A percentile compares a stretch with the other conserved stretches of the same genome.
These are phyloP conservation scores for Malus fusca DNA, from an alignment of 306 rosid genomes.

Conservation along the genomic window DNA sequence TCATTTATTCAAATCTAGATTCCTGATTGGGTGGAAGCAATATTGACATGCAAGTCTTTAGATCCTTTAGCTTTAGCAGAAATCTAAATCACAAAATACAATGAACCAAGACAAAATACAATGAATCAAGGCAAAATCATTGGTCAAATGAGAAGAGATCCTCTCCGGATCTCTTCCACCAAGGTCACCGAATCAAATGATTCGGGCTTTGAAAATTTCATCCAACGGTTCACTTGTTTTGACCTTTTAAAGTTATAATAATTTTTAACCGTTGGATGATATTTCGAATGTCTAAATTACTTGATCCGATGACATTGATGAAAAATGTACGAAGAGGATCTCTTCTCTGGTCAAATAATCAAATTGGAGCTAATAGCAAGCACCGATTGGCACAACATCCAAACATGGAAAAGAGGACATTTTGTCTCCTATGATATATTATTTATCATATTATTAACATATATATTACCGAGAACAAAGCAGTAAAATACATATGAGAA, in stretches of 20 bases:
- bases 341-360: neutral
- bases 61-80: no score
- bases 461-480: neutral
- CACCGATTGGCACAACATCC: conserved; percentile 4
- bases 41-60: neutral
- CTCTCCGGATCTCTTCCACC: no score
- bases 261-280: no score
- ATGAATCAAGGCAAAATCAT: no score
- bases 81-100: neutral
- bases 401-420: neutral
- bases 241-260: no score
- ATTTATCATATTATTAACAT: conserved; percentile 2
- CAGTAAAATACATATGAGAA: no score
- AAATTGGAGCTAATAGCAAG: neutral
- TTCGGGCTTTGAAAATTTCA: rapidly evolving
- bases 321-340: no score
- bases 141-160: no score
- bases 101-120: neutral
- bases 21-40: neutral
- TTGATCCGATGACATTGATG: rapidly evolving
- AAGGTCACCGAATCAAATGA: no score
- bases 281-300: no score
- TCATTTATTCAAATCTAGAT: no score
- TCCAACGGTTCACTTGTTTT: no score
- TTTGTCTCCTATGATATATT: neutral